Percentiles rank a stretch among this genome's conserved stretches.
These are phyloP conservation scores for Colletotrichum destructivum DNA, from an alignment of 2,329 filamentous ascomycete species.

Conservation along the genomic window DNA sequence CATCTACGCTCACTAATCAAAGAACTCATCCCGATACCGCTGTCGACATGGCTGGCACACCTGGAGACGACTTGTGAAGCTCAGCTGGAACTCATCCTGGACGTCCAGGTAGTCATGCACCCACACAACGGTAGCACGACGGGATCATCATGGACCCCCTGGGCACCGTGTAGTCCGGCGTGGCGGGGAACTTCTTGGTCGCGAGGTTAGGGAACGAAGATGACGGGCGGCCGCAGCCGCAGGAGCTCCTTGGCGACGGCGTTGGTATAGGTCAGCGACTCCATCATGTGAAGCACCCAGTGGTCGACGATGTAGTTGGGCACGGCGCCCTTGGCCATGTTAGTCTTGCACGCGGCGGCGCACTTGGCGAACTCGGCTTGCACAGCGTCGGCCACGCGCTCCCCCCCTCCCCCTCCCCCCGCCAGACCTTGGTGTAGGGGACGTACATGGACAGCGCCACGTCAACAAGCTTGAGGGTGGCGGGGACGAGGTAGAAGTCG, in stretches of 20 bases:
- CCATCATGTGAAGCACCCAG: slow-evolving; percentile 82
- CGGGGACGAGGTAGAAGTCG: slow-evolving; percentile 85
- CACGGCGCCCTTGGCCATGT: slow-evolving; percentile 78
- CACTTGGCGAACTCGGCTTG: slow-evolving; percentile 79
- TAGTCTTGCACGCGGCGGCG: slow-evolving; percentile 78
- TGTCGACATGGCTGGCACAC: not conserved
- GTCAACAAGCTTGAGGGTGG: slow-evolving; percentile 85
- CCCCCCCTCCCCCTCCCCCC: too few species aligned
- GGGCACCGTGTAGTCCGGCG: slow-evolving; percentile 62
- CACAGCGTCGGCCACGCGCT: slow-evolving; percentile 80
- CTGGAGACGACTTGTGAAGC: slow-evolving; percentile 51
- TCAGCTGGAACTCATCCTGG: slow-evolving; percentile 55
- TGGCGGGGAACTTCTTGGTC: slow-evolving; percentile 63
- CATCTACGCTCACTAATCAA: too few species aligned
- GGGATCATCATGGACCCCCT: slow-evolving; percentile 67
- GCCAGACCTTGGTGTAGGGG: slow-evolving; percentile 83
- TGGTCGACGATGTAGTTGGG: slow-evolving; percentile 83
- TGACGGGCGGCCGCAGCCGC: slow-evolving; percentile 66
- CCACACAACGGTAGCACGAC: not conserved
- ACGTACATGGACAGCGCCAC: slow-evolving; percentile 79
- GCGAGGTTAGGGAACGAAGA: slow-evolving; percentile 68
- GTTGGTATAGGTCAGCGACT: slow-evolving; percentile 67
- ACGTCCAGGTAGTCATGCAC: slow-evolving; percentile 23
- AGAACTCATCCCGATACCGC: too few species aligned
- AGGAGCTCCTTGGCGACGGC: slow-evolving; percentile 69